Conservation (phyloP, 371 early-diverging fungal genomes). For the Choanephora cucurbitarum region DNA sequence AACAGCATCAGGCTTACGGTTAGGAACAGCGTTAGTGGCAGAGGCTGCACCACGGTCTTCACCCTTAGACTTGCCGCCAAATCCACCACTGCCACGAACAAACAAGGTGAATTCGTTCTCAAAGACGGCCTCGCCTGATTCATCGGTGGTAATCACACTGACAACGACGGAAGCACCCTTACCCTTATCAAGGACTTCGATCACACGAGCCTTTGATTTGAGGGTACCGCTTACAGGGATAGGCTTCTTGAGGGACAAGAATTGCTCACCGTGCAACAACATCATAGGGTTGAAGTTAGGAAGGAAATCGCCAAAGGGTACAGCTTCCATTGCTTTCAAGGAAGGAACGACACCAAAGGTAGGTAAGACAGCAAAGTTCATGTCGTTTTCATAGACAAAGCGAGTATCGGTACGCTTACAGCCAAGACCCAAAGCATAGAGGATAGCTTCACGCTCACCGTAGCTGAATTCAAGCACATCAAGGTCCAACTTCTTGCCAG, state of each 20-base stretch:
- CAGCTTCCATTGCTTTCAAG: constrained; percentile 67
- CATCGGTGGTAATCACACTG: constrained; percentile 82
- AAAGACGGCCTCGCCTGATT: constrained; percentile 74
- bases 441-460: constrained; percentile 86
- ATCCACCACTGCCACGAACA: constrained; percentile 91
- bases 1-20: constrained; percentile 82
- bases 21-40: constrained; percentile 70
- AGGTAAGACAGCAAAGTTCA: constrained; percentile 82
- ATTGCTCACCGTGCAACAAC: constrained; percentile 98
- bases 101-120: constrained; percentile 91
- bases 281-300: constrained; percentile 96
- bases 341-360: constrained; percentile 91
- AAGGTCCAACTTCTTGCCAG: constrained; percentile 50
- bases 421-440: constrained; percentile 96
- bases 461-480: constrained; percentile 59
- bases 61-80: constrained; percentile 82
- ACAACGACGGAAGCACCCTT: constrained; percentile 87
- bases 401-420: constrained; percentile 83
- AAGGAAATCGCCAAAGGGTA: constrained; percentile 76
- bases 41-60: constrained; percentile 80
- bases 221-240: constrained; percentile 84
- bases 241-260: constrained; percentile 81
- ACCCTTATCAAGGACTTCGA: constrained; percentile 96
- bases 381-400: constrained; percentile 89
- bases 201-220: constrained; percentile 70